These are phyloP conservation scores for Dendrobium nobile DNA, from an alignment of 106 monocot species.

Conservation along the genomic window DNA sequence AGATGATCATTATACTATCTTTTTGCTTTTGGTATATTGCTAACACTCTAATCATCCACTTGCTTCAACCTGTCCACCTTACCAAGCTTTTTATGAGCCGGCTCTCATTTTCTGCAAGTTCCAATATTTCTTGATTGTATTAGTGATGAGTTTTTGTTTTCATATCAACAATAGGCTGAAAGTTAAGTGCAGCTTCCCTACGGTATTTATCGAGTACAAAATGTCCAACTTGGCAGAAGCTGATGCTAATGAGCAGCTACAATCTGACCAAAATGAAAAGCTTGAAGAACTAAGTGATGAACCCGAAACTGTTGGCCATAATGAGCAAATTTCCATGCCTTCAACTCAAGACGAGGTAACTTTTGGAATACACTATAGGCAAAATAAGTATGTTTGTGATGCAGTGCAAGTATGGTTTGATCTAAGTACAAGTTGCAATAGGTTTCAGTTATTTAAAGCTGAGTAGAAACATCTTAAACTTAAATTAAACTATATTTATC, in stretches of 20 bases:
- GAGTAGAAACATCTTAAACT: not conserved
- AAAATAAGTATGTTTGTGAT: not conserved
- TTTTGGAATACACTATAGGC: not conserved
- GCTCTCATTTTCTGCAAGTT: not conserved
- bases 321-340: slow-evolving; percentile 38
- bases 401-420: not conserved
- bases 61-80: not conserved
- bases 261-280: not conserved
- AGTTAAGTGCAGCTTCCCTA: not conserved
- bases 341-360: slow-evolving; percentile 51
- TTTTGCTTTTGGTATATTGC: not conserved
- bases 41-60: not conserved
- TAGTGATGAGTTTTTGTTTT: not conserved
- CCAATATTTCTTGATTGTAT: not conserved
- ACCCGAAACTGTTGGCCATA: slow-evolving; percentile 1
- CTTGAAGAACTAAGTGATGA: slow-evolving; percentile 11
- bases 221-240: slow-evolving; percentile 29
- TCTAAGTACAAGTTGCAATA: not conserved
- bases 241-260: slow-evolving; percentile 16
- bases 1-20: not conserved
- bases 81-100: not conserved
- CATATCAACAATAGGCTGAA: not conserved
- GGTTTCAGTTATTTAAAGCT: not conserved
- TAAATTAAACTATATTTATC: not conserved
- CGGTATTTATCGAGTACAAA: not conserved